Evolutionary conservation across 257 asterid genomes (phyloP), one percentile per base, ranked within the genome.

Genomic region (Mentha longifolia): DNA sequence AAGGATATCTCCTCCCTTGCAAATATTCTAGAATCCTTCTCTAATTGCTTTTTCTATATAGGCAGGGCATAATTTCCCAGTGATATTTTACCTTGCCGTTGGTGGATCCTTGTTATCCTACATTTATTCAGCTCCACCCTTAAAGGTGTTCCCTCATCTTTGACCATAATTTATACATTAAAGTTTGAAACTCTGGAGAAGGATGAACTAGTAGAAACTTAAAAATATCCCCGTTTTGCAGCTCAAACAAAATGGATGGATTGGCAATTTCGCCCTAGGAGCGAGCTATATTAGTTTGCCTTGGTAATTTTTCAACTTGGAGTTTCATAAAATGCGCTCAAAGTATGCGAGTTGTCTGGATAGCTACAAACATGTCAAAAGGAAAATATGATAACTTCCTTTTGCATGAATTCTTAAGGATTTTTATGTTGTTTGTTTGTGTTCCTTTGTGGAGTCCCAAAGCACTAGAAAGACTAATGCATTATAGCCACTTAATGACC

Each of bases 181-280:
- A 57, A 7, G 68, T 41, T 76, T 43, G 33, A 51, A 49, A 25
- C 31, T n/a, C 52, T 28, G 72, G 20, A 47, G 31, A 56, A 43
- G 25, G 52, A 61, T 10, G 14, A 74, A 41, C 10, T 8, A 71
- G 47, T 50, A 69, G 47, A 64, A 71, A 68, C 25, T 58, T 39
- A 37, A 66, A 66, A 35, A 1, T 43, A 46, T 58, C 60, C 57
- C 49, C 71, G 25, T 50, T 46, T 78, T 72, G 83, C 92, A 94
- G 99, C 99, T 94, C 77, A 94, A 94, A 70, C 97, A 91, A 87
- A 91, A 91, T 72, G 97, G 98, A 85, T 94, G 98, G 98, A 78
- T 91, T 43, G 98, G 98, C 75, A 94, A 94, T 83, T 94, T 91
- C 49, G 99, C 99, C 68, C 84, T 94, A 35, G 99, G 99, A 74